These are phyloP conservation scores for Lepidium sativum DNA, from an alignment of 345 rosid species.

Conservation along the genomic window DNA sequence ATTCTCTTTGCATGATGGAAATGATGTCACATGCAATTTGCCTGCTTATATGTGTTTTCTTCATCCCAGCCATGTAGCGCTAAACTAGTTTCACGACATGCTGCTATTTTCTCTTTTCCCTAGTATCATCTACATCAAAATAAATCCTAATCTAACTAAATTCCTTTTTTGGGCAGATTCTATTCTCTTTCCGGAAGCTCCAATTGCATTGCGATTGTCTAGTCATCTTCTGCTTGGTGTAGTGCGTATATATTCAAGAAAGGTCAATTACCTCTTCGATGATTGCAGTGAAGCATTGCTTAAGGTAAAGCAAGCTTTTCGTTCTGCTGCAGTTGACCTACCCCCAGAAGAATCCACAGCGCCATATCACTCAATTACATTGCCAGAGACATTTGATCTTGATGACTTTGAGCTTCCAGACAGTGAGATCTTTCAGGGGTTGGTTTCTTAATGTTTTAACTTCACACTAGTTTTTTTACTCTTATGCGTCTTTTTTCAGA, in stretches of 20 bases:
- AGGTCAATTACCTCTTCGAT: conserved; percentile 97
- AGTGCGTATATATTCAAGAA: conserved; percentile 95
- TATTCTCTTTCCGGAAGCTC: conserved; percentile 95
- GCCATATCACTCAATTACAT: conserved; percentile 94
- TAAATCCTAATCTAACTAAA: conserved; percentile 7
- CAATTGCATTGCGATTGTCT: conserved; percentile 86
- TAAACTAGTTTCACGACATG: background rate
- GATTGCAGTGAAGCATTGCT: conserved; percentile 99
- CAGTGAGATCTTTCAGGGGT: conserved; percentile 90
- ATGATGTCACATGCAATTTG: background rate
- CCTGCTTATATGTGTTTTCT: background rate
- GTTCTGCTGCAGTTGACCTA: conserved; percentile 94
- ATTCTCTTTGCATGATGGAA: background rate
- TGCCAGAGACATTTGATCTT: conserved; percentile 99
- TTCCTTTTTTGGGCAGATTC: conserved; percentile 54
- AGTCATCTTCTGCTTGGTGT: conserved; percentile 99
- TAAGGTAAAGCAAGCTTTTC: conserved; percentile 97
- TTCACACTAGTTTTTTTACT: background rate
- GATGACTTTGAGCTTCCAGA: conserved; percentile 99
- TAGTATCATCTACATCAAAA: background rate
- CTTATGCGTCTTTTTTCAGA: background rate
- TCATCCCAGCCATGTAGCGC: background rate
- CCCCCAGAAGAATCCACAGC: conserved; percentile 99
- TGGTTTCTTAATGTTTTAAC: conserved; percentile 26
- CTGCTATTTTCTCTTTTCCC: background rate